Evolutionary conservation across 2,329 filamentous ascomycete species (phyloP).

Genomic region (Onygenales sp.): DNA sequence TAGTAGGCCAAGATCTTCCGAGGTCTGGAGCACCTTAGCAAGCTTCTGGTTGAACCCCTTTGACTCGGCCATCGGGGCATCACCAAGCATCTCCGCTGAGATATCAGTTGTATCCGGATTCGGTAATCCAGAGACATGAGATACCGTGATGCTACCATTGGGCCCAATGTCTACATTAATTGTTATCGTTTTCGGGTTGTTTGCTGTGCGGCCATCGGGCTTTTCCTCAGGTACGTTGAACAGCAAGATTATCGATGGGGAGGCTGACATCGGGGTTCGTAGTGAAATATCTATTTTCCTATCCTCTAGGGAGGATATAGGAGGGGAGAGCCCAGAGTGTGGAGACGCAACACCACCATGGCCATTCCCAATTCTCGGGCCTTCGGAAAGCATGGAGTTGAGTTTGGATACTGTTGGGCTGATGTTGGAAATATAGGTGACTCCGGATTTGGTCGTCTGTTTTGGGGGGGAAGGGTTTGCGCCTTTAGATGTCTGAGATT

Average conservation of each 20-base stretch:
- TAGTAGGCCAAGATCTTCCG: constrained; percentile 35
- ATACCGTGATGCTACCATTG: constrained; percentile 31
- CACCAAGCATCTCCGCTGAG: constrained; percentile 8
- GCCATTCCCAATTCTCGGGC: not conserved
- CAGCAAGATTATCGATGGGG: constrained; percentile 9
- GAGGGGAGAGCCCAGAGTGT: not conserved
- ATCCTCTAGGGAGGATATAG: not conserved
- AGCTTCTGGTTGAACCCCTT: constrained; percentile 25
- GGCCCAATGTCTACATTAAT: constrained; percentile 31
- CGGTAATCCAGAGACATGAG: constrained; percentile 27
- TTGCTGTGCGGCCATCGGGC: constrained; percentile 7
- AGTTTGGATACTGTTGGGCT: constrained; percentile 43
- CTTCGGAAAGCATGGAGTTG: constrained; percentile 38
- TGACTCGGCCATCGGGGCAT: constrained; percentile 9
- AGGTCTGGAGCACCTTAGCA: constrained; percentile 29
- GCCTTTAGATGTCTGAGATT: constrained; percentile 6
- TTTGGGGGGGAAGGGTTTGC: not conserved
- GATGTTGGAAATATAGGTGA: constrained; percentile 29
- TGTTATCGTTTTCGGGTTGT: constrained; percentile 18
- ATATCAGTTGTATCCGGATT: constrained; percentile 13
- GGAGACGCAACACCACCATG: not conserved
- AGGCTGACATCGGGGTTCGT: constrained; percentile 6
- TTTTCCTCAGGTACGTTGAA: constrained; percentile 5
- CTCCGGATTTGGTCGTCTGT: constrained; percentile 3
- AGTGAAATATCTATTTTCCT: constrained; percentile 7